Evolutionary conservation across 2,329 filamentous ascomycete genomes (phyloP), one percentile per base, ranked within the genome.

Genomic region (Sclerotiophoma versabilis): DNA sequence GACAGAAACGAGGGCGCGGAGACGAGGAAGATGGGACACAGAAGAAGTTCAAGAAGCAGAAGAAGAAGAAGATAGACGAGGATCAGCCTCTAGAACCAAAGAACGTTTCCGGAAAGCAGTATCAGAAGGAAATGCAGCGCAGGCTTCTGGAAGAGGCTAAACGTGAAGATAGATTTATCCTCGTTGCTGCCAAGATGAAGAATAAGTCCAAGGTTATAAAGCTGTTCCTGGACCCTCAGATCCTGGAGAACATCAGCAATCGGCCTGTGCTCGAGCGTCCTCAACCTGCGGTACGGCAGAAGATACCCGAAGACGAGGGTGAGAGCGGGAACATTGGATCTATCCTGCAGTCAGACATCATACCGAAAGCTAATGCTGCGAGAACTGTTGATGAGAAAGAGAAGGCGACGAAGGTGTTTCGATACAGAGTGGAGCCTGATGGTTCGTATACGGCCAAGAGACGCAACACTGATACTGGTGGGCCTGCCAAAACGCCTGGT

Each of bases 101-200:
- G 63, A 80, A 72, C 36, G 74, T 75, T 22, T 76, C 78, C 9
- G 78, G 78, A 9, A 73, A 77, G 39, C 76, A 82, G 49, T 82
- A 79, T 51, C 76, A 79, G 54, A 77, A 77, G 46, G 76, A 80
- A 58, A 75, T 80, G 38, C 75, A 81, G 69, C 79, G 61, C 67
- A 77, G 69, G 66, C 72, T 73, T 12, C 59, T 76, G 9, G 74
- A 77, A 4, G 71, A 76, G n/a, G 75, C 75, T 1, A 74, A 70
- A 55, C 75, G 74, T 11, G 74, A 79, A 22, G 79, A 79, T 25
- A 72, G 79, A 0, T 80, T 74, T 49, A 77, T 80, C 43, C 71
- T 78, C 49, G 73, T 80, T n/a, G 73, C 75, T 42, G 79, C 79
- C 12, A 72, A 74, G 14, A 75, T 81, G 65, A 75, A 76, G 49